Percentiles rank a stretch among this genome's conserved stretches.
Evolutionary conservation across 1,139 yeast species (phyloP).

Genomic region (Lodderomyces elongisporus): DNA sequence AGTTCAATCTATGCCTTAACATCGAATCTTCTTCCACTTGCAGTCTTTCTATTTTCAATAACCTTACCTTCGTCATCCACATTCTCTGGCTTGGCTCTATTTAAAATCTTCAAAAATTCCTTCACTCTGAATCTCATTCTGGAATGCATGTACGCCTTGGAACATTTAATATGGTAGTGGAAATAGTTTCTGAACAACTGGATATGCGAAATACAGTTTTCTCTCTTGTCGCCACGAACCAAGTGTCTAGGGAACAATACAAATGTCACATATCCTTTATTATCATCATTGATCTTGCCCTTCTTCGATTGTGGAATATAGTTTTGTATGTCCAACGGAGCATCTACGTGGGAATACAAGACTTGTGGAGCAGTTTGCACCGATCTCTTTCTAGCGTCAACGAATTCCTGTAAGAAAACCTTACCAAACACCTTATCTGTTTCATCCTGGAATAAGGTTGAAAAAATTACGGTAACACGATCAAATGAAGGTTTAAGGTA

Average conservation of each 20-base stretch:
- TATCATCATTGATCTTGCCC: slow-evolving; percentile 43
- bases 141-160: slow-evolving; percentile 97
- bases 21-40: slow-evolving; percentile 75
- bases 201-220: slow-evolving; percentile 82
- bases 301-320: slow-evolving; percentile 23
- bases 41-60: slow-evolving; percentile 71
- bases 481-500: slow-evolving; percentile 90
- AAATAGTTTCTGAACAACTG: slow-evolving; percentile 91
- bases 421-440: slow-evolving; percentile 94
- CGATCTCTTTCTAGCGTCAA: slow-evolving; percentile 89
- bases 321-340: slow-evolving; percentile 78
- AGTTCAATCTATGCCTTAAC: slow-evolving; percentile 11
- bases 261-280: slow-evolving; percentile 71
- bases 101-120: slow-evolving; percentile 89
- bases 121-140: slow-evolving; percentile 95
- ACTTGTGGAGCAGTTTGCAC: slow-evolving; percentile 99
- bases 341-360: slow-evolving; percentile 78
- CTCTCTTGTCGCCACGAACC: slow-evolving; percentile 65
- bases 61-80: slow-evolving; percentile 61
- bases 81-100: slow-evolving; percentile 94
- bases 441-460: slow-evolving; percentile 92
- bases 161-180: slow-evolving; percentile 97
- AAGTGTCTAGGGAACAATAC: slow-evolving; percentile 73
- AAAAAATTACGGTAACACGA: slow-evolving; percentile 93
- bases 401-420: slow-evolving; percentile 94